phyloP scores from a whole-genome alignment of 1,284 basidiomycete genomes.

The Leccinum pallidistipes region DNA sequence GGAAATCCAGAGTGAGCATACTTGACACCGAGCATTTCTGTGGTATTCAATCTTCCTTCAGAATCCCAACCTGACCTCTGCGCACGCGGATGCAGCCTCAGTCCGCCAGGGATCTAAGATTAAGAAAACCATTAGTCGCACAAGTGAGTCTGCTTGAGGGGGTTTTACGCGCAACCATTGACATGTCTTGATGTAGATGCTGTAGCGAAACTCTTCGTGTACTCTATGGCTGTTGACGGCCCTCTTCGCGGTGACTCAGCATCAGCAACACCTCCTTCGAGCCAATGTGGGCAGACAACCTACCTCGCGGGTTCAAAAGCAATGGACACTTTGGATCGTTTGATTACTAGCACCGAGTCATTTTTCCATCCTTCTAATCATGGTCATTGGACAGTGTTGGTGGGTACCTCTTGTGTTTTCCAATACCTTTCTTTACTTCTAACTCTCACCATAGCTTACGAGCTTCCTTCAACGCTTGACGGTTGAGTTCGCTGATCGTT shows the following conservation, averaged over 20 bases:
- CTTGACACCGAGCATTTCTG: neutral
- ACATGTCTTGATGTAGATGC: conserved; percentile 49
- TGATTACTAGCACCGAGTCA: conserved; percentile 91
- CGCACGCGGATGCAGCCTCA: conserved; percentile 66
- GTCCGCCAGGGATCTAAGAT: conserved; percentile 71
- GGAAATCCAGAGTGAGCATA: conserved; percentile 54
- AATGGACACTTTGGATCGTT: conserved; percentile 84
- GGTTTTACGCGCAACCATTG: neutral
- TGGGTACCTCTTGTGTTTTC: conserved; percentile 12
- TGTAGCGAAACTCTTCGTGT: conserved; percentile 87
- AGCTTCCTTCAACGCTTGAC: conserved; percentile 56
- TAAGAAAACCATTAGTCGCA: conserved; percentile 74
- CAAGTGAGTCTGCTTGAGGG: conserved; percentile 46
- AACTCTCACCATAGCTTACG: conserved; percentile 27
- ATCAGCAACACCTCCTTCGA: conserved; percentile 60
- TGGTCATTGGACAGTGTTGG: conserved; percentile 76
- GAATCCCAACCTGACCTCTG: conserved; percentile 63
- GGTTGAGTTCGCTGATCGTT: conserved; percentile 79
- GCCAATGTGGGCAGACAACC: conserved; percentile 49
- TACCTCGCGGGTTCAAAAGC: conserved; percentile 89
- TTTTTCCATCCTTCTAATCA: conserved; percentile 91
- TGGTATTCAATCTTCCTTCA: conserved; percentile 30
- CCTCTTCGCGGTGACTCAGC: conserved; percentile 40
- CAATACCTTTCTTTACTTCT: conserved; percentile 15
- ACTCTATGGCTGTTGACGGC: conserved; percentile 89